Evolutionary conservation across 352 stramenopile genomes (phyloP).

Genomic region (Phytophthora meadii): DNA sequence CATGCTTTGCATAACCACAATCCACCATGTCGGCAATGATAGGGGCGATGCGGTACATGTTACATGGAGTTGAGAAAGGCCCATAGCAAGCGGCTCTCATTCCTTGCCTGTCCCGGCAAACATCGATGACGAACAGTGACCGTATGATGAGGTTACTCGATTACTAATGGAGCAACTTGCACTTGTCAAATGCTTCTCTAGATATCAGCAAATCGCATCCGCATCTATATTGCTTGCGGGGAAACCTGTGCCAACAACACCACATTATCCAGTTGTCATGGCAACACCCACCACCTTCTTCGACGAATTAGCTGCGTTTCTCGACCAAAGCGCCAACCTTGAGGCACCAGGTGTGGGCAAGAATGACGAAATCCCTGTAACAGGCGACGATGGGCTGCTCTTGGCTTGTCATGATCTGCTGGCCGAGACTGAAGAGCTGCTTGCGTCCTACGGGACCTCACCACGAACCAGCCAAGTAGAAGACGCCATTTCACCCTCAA

Average conservation of each 20-base stretch:
- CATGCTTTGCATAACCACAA: no score
- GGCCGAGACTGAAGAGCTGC: slow-evolving; percentile 12
- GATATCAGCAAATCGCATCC: no score
- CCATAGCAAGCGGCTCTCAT: no score
- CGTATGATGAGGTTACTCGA: no score
- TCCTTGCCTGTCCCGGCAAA: no score
- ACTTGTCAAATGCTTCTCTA: no score
- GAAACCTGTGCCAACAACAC: slow-evolving; percentile 11
- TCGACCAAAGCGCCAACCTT: background rate
- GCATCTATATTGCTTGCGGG: no score
- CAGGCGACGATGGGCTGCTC: background rate
- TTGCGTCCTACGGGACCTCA: background rate
- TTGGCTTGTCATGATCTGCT: slow-evolving; percentile 9
- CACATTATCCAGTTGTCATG: background rate
- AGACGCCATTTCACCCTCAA: background rate
- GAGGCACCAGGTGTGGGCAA: background rate
- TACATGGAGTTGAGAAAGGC: no score
- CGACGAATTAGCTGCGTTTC: slow-evolving; percentile 1
- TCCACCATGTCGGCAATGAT: no score
- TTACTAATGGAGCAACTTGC: no score
- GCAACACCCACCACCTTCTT: background rate
- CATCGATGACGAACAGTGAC: no score
- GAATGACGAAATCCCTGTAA: background rate
- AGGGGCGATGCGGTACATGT: no score
- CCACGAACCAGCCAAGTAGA: background rate